phyloP scores from a whole-genome alignment of 1,284 basidiomycete species.

The Austroboletus niveus region DNA sequence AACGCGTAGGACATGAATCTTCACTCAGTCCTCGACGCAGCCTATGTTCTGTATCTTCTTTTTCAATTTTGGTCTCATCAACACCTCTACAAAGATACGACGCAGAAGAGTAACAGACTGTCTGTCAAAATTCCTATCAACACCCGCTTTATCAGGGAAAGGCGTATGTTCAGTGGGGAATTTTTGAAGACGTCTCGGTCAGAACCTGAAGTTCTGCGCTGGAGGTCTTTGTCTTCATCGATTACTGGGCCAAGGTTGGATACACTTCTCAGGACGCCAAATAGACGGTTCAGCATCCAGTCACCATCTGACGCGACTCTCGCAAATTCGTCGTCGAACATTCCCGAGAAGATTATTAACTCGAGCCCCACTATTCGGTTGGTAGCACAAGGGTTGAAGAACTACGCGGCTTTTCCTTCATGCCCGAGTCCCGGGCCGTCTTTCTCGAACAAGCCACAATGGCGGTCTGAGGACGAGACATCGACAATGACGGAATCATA shows the following conservation, averaged over 20 bases:
- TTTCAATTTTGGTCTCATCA: constrained; percentile 90
- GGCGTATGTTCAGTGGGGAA: constrained; percentile 24
- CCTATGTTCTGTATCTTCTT: constrained; percentile 73
- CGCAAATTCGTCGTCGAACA: constrained; percentile 10
- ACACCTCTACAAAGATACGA: constrained; percentile 68
- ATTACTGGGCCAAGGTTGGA: constrained; percentile 10
- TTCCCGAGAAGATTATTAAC: constrained; percentile 8
- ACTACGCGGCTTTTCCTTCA: background rate
- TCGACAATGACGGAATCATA: constrained; percentile 5
- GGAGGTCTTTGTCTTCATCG: constrained; percentile 14
- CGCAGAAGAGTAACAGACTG: constrained; percentile 42
- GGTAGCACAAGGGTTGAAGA: constrained; percentile 14
- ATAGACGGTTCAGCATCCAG: constrained; percentile 10
- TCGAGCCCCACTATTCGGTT: constrained; percentile 24
- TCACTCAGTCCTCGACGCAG: constrained; percentile 33
- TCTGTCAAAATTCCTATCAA: constrained; percentile 37
- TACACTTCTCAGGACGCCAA: constrained; percentile 7
- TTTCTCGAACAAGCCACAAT: constrained; percentile 5
- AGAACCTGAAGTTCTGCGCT: constrained; percentile 22
- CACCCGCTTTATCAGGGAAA: constrained; percentile 28
- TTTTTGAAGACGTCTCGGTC: constrained; percentile 19
- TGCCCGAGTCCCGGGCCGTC: constrained; percentile 2
- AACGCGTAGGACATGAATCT: background rate
- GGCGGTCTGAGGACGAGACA: constrained; percentile 17
- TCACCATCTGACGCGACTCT: constrained; percentile 32